A percentile compares a stretch with the other conserved stretches of the same genome.
Evolutionary conservation across 1,139 yeast genomes (phyloP).

Genomic region (Pichia cactophila): DNA sequence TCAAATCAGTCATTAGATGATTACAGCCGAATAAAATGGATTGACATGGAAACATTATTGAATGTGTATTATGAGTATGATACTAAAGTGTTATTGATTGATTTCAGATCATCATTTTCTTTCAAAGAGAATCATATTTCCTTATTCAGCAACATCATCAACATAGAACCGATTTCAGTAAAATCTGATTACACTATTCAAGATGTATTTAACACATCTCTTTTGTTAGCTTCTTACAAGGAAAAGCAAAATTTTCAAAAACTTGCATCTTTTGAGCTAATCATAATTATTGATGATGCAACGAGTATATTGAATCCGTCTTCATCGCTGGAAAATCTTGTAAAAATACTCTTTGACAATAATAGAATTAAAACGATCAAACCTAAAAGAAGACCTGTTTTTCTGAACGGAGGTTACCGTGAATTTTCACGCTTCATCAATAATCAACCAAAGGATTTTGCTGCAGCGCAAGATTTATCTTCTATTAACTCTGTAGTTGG

Average conservation of each 20-base stretch:
- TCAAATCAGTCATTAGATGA: constrained; percentile 1
- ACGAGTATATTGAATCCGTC: constrained; percentile 18
- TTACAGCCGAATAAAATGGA: constrained; percentile 1
- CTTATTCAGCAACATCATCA: constrained; percentile 39
- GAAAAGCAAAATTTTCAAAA: constrained; percentile 36
- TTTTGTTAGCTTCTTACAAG: constrained; percentile 28
- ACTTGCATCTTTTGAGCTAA: constrained; percentile 42
- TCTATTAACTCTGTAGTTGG: background rate
- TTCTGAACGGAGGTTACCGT: constrained; percentile 48
- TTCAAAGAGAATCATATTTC: constrained; percentile 49
- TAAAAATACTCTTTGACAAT: constrained; percentile 30
- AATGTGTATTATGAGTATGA: constrained; percentile 18
- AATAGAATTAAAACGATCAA: constrained; percentile 34
- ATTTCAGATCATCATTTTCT: constrained; percentile 44
- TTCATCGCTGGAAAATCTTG: constrained; percentile 28
- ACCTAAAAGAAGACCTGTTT: constrained; percentile 43
- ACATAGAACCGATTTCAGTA: constrained; percentile 48
- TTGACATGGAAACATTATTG: constrained; percentile 19
- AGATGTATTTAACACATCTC: constrained; percentile 29
- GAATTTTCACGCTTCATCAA: constrained; percentile 35
- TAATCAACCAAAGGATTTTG: constrained; percentile 2
- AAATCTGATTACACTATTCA: constrained; percentile 31
- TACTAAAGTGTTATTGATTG: constrained; percentile 39
- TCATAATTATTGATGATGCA: constrained; percentile 47
- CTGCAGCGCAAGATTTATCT: background rate